Evolutionary conservation across 345 rosid genomes (phyloP).

Genomic region (Corchorus olitorius): DNA sequence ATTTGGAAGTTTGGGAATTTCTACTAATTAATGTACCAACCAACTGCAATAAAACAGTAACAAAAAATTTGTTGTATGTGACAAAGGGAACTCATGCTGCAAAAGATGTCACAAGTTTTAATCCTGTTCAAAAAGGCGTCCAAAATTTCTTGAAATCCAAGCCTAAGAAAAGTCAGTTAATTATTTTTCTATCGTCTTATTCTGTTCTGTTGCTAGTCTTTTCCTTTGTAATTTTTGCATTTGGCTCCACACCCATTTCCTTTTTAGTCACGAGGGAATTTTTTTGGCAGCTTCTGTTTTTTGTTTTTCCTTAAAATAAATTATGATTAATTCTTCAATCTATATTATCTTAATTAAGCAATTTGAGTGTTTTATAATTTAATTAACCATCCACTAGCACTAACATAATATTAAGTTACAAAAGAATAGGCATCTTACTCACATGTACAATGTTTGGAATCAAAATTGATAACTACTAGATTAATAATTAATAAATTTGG

Average conservation of each 20-base stretch:
- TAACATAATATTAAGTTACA: background rate
- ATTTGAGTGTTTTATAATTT: background rate
- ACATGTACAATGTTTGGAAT: background rate
- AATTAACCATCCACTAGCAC: background rate
- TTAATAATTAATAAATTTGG: background rate
- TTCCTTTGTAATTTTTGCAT: background rate
- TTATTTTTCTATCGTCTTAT: background rate
- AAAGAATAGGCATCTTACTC: background rate
- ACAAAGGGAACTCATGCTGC: constrained; percentile 11
- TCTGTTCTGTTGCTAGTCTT: background rate
- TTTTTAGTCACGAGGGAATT: background rate
- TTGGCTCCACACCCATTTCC: background rate
- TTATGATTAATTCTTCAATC: no score
- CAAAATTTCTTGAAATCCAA: background rate
- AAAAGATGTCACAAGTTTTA: background rate
- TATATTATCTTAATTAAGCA: background rate
- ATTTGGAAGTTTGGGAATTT: background rate
- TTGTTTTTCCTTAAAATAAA: no score
- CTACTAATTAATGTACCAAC: background rate
- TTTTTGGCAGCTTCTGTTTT: background rate
- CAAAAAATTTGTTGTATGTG: background rate
- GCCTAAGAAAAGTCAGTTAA: background rate
- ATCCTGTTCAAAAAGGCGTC: background rate
- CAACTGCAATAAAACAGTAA: constrained; percentile 5
- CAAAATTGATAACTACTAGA: no score